Evolutionary conservation across 2,329 filamentous ascomycete species (phyloP), one percentile per base, ranked within the genome.

Genomic region (Teratosphaeria gauchensis): DNA sequence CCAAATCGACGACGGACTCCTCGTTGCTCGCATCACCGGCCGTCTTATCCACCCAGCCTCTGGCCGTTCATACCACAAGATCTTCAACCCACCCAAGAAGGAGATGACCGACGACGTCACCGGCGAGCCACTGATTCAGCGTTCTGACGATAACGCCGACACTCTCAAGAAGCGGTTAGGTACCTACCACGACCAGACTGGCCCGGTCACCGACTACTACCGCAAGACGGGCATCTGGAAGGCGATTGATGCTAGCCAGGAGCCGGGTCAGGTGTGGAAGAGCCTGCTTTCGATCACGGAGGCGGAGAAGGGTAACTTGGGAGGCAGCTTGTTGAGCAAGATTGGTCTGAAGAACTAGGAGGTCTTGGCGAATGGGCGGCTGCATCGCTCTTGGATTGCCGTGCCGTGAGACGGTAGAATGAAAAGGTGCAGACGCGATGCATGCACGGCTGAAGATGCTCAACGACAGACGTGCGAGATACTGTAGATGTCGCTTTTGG

Each of bases 201-300:
- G 85, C 52, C 94, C 94, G 21, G 94, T 99, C 55, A 92, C 96
- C 63, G 82, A 85, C 60, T 99, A 99, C 82, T 99, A 99, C 84
- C 89, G 95, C 79, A 90, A 91, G 78, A 95, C 89, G 55, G 92
- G 92, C 67, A 96, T 99, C 81, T 99, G 94, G 94, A 88, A 87
- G 76, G 88, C 88, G 63, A 84, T 99, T 69, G 94, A 99, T 74
- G 94, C 94, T 64, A 95, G 89, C 80, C 91, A 99, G 81, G 87
- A 96, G 78, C 94, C 94, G 21, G 89, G 90, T 54, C 87, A 92
- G 76, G 94, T 99, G 62, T 99, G 94, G 94, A 92, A 90, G 82
- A 90, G 86, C 74, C 80, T 99, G 74, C 80, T 97, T 63, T 84
- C 85, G 70, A 86, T 96, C 69, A 92, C 99, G 72, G 81, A 84